Evolutionary conservation across 2,329 filamentous ascomycete genomes (phyloP).

Genomic region (Epichloe aotearoae): DNA sequence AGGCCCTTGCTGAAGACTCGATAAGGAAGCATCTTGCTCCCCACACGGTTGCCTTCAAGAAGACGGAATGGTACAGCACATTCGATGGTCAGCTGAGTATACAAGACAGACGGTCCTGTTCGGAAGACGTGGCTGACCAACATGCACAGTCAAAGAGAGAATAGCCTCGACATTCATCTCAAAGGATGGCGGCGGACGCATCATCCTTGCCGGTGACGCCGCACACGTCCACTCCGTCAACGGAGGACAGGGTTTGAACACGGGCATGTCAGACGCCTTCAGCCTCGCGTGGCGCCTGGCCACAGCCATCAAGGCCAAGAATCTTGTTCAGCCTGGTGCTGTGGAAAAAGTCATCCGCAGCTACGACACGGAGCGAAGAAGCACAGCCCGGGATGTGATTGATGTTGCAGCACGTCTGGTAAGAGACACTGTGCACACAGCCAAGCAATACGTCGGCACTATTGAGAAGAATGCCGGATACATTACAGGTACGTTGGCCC

Average conservation of each 20-base stretch:
- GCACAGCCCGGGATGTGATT: conserved; percentile 31
- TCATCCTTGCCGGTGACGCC: conserved; percentile 42
- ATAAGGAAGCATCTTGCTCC: conserved; percentile 31
- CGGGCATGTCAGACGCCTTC: conserved; percentile 42
- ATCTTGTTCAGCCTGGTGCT: conserved; percentile 9
- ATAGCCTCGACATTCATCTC: conserved; percentile 27
- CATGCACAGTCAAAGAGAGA: conserved; percentile 24
- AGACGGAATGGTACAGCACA: conserved; percentile 36
- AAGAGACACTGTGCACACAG: conserved; percentile 28
- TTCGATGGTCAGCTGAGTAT: conserved; percentile 27
- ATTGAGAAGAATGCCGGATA: conserved; percentile 35
- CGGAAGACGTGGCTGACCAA: neutral
- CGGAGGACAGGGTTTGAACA: conserved; percentile 46
- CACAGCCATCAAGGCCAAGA: conserved; percentile 12
- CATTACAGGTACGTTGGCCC: conserved; percentile 26
- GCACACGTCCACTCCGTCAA: conserved; percentile 43
- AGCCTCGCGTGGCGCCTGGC: conserved; percentile 40
- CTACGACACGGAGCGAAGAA: conserved; percentile 31
- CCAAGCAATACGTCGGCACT: conserved; percentile 31
- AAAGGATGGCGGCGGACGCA: conserved; percentile 26
- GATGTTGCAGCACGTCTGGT: conserved; percentile 33
- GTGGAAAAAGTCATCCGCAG: conserved; percentile 21
- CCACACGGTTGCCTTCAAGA: conserved; percentile 26
- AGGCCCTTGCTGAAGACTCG: conserved; percentile 25
- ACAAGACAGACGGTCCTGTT: neutral